These are phyloP conservation scores for Eimeria sp. DNA, from an alignment of 169 alveolate genomes.

Conservation along the genomic window DNA sequence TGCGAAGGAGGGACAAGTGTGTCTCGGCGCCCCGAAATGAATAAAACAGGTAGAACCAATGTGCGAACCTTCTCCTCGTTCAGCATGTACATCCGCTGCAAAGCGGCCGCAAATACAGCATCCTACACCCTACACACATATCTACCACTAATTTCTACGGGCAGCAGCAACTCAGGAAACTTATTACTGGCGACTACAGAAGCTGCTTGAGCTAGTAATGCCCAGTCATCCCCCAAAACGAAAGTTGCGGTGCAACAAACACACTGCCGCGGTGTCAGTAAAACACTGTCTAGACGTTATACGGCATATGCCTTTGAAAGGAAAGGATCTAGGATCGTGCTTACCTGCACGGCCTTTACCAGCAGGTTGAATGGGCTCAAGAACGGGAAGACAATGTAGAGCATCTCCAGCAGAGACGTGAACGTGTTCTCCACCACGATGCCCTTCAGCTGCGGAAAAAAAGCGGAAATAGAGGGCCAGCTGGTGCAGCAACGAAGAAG, in stretches of 20 bases:
- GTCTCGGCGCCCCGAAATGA: conserved; percentile 71
- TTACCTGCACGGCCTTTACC: conserved; percentile 73
- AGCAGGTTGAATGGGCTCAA: conserved; percentile 67
- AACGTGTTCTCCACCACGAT: conserved; percentile 90
- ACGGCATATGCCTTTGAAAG: neutral
- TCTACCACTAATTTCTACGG: neutral
- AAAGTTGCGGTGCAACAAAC: neutral
- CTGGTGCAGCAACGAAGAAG: neutral
- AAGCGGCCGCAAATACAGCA: neutral
- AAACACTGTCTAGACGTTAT: neutral
- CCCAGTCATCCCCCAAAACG: neutral
- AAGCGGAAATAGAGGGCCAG: neutral
- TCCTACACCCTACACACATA: neutral
- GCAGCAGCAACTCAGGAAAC: neutral
- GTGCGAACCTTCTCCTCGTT: conserved; percentile 67
- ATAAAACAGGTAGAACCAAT: conserved; percentile 62
- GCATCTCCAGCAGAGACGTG: conserved; percentile 86
- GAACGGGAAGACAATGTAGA: conserved; percentile 83
- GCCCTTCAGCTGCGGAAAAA: conserved; percentile 83
- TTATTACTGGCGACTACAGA: neutral
- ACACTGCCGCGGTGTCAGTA: neutral
- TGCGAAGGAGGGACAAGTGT: conserved; percentile 69
- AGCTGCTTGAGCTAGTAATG: neutral
- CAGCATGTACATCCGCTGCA: conserved; percentile 64
- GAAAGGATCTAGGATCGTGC: neutral